phyloP scores from a whole-genome alignment of 1,139 yeast species.

The Scheffersomyces lignicola region DNA sequence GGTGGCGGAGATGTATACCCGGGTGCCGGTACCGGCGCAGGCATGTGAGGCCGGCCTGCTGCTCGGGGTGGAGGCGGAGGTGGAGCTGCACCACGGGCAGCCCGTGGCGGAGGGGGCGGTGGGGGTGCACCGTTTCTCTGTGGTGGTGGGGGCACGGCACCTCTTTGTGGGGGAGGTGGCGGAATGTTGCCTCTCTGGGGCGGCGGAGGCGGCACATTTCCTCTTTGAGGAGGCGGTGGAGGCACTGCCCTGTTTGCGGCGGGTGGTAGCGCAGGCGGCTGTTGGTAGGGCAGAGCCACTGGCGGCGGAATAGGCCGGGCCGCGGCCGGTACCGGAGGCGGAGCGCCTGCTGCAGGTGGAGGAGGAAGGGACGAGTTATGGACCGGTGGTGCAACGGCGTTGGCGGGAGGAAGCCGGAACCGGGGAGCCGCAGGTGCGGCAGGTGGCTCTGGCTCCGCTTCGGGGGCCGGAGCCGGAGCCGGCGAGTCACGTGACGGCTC shows the following conservation, averaged over 20 bases:
- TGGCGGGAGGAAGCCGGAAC: slow-evolving; percentile 29
- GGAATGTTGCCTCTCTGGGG: slow-evolving; percentile 17
- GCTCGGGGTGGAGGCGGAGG: slow-evolving; percentile 37
- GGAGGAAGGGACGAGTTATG: slow-evolving; percentile 30
- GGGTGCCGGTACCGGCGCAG: slow-evolving; percentile 17
- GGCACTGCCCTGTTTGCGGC: slow-evolving; percentile 13
- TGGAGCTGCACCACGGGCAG: slow-evolving; percentile 16
- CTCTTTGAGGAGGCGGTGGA: slow-evolving; percentile 19
- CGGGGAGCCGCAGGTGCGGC: slow-evolving; percentile 16
- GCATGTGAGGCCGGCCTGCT: slow-evolving; percentile 16
- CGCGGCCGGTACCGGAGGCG: slow-evolving; percentile 11
- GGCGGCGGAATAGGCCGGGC: slow-evolving; percentile 18
- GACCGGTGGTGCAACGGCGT: slow-evolving; percentile 29
- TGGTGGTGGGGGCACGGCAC: slow-evolving; percentile 23
- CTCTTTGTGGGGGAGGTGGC: slow-evolving; percentile 27
- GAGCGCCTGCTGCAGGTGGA: slow-evolving; percentile 8
- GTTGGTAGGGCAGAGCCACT: slow-evolving; percentile 5
- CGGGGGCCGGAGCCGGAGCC: slow-evolving; percentile 17
- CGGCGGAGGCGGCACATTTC: slow-evolving; percentile 32
- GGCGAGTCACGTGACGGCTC: slow-evolving; percentile 8
- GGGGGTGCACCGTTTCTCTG: slow-evolving; percentile 20
- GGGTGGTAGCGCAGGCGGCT: slow-evolving; percentile 8
- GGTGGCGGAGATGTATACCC: slow-evolving; percentile 16
- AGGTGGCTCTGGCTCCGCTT: slow-evolving; percentile 8
- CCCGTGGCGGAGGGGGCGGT: slow-evolving; percentile 18